Conservation (phyloP, 2,329 filamentous ascomycete genomes). For the Arthrobotrys sphaeroides region DNA sequence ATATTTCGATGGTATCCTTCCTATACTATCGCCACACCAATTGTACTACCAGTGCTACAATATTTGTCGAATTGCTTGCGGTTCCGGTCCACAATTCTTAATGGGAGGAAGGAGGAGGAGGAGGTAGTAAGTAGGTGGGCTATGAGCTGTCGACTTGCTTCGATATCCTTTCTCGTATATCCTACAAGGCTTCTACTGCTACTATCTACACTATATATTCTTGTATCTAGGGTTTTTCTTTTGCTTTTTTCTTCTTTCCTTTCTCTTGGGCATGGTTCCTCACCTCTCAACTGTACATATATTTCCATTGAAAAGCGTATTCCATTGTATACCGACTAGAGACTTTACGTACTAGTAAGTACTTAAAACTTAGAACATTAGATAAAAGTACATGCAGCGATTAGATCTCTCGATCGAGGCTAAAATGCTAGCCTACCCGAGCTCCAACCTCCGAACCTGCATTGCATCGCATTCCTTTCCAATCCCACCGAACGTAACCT, state of each 20-base stretch:
- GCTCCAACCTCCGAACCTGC: not conserved
- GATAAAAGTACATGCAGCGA: too few species aligned
- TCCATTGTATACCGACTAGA: not conserved
- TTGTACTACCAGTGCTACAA: too few species aligned
- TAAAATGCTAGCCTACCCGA: too few species aligned
- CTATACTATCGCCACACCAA: too few species aligned
- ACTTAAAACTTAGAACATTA: too few species aligned
- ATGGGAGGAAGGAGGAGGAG: not conserved
- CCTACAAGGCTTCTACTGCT: not conserved
- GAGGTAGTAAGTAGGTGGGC: not conserved
- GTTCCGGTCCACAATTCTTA: not conserved
- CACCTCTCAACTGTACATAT: conserved; percentile 36
- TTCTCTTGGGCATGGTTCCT: conserved; percentile 11
- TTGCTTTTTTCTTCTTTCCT: not conserved
- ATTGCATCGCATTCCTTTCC: not conserved
- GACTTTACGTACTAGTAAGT: too few species aligned
- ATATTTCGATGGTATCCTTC: too few species aligned
- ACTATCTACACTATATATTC: not conserved
- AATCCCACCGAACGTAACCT: not conserved
- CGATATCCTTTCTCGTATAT: not conserved
- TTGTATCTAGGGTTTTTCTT: conserved; percentile 4
- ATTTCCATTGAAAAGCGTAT: not conserved
- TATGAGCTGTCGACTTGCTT: not conserved
- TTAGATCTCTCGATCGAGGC: too few species aligned
- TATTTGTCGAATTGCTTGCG: conserved; percentile 16